These are phyloP conservation scores for Porcisia deanei DNA, from an alignment of 208 protist species.

Conservation along the genomic window DNA sequence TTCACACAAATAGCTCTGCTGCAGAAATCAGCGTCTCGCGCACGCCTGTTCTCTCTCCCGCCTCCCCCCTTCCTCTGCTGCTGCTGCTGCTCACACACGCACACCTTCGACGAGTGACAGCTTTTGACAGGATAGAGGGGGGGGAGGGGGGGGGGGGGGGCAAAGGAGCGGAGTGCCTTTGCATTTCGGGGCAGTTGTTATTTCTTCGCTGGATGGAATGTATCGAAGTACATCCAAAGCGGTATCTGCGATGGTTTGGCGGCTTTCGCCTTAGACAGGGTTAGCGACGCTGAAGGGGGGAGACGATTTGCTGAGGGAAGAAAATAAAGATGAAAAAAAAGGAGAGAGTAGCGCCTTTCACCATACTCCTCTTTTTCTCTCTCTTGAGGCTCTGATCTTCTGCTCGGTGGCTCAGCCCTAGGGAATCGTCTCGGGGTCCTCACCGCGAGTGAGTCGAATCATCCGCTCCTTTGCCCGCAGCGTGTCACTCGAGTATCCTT, in stretches of 20 bases:
- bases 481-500: slow-evolving; percentile 72
- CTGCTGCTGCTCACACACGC: not conserved
- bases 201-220: not conserved
- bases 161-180: not conserved
- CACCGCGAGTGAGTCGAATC: slow-evolving; percentile 81
- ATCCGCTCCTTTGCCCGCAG: slow-evolving; percentile 85
- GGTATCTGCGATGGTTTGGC: not conserved
- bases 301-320: not conserved
- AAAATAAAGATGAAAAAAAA: not conserved
- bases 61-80: not conserved
- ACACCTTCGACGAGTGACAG: not conserved
- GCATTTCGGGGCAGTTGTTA: not conserved
- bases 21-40: not conserved
- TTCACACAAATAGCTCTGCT: not conserved
- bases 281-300: no score
- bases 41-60: not conserved
- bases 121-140: not conserved
- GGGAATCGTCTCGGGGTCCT: slow-evolving; percentile 84
- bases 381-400: not conserved
- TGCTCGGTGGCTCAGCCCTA: slow-evolving; percentile 24
- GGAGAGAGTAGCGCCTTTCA: not conserved
- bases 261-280: not conserved
- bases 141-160: not conserved
- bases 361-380: not conserved
- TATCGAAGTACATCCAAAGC: not conserved